Base-by-base conservation (phyloP, 495 filamentous ascomycete species). In the Aspergillus mulundensis region DNA sequence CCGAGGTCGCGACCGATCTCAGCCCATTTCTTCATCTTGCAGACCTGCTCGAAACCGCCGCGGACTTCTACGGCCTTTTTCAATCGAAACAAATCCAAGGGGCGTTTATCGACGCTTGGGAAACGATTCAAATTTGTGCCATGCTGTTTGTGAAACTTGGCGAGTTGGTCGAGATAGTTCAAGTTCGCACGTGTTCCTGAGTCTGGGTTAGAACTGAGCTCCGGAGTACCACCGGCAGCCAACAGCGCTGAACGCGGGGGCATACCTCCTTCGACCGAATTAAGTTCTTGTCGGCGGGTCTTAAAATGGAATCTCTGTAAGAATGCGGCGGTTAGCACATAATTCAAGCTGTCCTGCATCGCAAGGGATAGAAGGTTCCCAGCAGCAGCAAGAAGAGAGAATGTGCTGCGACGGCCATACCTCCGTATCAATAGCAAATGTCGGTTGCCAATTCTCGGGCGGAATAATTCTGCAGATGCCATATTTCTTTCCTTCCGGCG, bases 11-110 rank as follows among this genome's bases (percentile, higher is more conserved):
- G 87, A 32, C 94, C 94, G 58, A 99, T 97, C 70, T 99, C 94
- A 0, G 94, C 94, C 94, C 94, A 99, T 76, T 96, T 97, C 71
- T 99, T 99, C 47, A 85, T 80, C 73, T 95, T 97, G 78, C 95
- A 97, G 36, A 99, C 94, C 58, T 86, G 85, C 38, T 96, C 91
- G 62, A 99, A 99, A 0, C 94, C 94, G 25, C 94, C 94, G 41
- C 92, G 83, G 38, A 85, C 82, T 68, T 97, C 94, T 14, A 99
- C 94, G 0, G 94, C 91, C 70, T 97, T 97, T 70, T 97, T 97
- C 50, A 99, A 76, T 56, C 91, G 89, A 76, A 96, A 97, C 14
- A 99, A 76, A 64, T 99, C 95, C 44, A 99, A 81, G 1, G 94
- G 94, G 38, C 95, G 90, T 74, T 99, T 99, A 75, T 99, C 94